Base-by-base conservation (phyloP, 495 filamentous ascomycete genomes). In the Neurospora terricola region DNA sequence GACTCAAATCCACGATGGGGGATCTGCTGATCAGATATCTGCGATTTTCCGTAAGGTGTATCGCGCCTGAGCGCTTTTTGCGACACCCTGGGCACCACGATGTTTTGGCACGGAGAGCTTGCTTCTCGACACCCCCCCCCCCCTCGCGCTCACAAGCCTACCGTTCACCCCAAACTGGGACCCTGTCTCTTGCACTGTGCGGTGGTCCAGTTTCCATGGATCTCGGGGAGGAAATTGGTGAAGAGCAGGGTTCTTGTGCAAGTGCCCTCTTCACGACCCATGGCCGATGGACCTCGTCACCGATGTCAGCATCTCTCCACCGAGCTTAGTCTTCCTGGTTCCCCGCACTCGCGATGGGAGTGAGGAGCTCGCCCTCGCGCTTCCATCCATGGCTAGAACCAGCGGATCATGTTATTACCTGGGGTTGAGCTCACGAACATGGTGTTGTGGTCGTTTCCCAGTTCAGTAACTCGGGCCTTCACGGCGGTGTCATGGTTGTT, bases 231-330 rank as follows among this genome's bases (percentile, higher is more conserved):
- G 54, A 34, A 66, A 66, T 18, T 66, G 54, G 23, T 66, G 27
- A 34, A 66, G 12, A 66, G 30, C 54, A 66, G 30, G 54, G 54
- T 66, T 66, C 27, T 66, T 66, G 54, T 38, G 45, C 75, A 71
- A 75, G 39, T 69, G 34, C 72, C 69, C 12, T 66, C 54, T 72
- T 59, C 59, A 23, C 38, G 73, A 74, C 48, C 75, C 40, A 72
- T 75, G 72, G 70, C 72, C 69, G 76, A 70, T 74, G 76, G 73
- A 21, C 62, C 72, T 42, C 38, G 38, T 45, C 39, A 43, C n/a
- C 38, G n/a, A 38, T 78, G 76, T 77, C 75, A 78, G 70, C 76
- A 70, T 72, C 54, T 74, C 73, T 75, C 75, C 78, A 75, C 75
- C 78, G 72, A 73, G 68, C 73, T 54, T 70, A 18, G 36, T 54